A percentile compares a stretch with the other conserved stretches of the same genome.
These are phyloP conservation scores for Spencermartinsiella europaea DNA, from an alignment of 805 yeast species.

Conservation along the genomic window DNA sequence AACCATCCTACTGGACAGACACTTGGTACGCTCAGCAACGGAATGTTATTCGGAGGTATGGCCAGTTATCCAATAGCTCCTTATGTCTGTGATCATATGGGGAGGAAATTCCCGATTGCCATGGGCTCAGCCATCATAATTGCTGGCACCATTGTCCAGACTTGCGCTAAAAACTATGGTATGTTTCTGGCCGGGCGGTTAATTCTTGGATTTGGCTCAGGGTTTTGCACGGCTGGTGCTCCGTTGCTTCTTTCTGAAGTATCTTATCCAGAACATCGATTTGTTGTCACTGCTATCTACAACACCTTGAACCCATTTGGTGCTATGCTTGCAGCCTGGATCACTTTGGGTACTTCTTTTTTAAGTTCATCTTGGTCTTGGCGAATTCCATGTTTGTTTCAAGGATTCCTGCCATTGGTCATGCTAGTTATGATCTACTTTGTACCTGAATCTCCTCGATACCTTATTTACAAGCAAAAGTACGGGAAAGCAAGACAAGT, in stretches of 20 bases:
- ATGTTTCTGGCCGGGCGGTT: conserved; percentile 66
- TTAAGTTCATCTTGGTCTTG: conserved; percentile 41
- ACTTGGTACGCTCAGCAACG: conserved; percentile 11
- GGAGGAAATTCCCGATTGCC: conserved; percentile 57
- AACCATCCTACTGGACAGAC: conserved; percentile 10
- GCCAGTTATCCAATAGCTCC: neutral
- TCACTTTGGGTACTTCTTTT: conserved; percentile 54
- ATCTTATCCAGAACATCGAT: conserved; percentile 59
- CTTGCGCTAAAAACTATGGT: conserved; percentile 43
- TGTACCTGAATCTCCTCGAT: conserved; percentile 85
- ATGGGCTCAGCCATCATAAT: conserved; percentile 50
- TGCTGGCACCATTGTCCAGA: conserved; percentile 53
- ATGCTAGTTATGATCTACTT: conserved; percentile 46
- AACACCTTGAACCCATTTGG: conserved; percentile 68
- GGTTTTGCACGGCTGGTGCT: conserved; percentile 65
- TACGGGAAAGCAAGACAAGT: conserved; percentile 39
- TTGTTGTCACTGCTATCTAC: conserved; percentile 52
- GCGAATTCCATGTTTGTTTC: conserved; percentile 73
- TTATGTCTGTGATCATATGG: conserved; percentile 50
- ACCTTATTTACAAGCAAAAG: conserved; percentile 61
- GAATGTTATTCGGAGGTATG: conserved; percentile 3
- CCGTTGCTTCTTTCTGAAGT: conserved; percentile 77
- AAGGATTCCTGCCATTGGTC: conserved; percentile 53
- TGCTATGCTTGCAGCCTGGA: conserved; percentile 70
- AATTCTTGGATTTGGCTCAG: conserved; percentile 66